Evolutionary conservation across 1,284 basidiomycete species (phyloP).

Genomic region (Phenoliferia sp.): DNA sequence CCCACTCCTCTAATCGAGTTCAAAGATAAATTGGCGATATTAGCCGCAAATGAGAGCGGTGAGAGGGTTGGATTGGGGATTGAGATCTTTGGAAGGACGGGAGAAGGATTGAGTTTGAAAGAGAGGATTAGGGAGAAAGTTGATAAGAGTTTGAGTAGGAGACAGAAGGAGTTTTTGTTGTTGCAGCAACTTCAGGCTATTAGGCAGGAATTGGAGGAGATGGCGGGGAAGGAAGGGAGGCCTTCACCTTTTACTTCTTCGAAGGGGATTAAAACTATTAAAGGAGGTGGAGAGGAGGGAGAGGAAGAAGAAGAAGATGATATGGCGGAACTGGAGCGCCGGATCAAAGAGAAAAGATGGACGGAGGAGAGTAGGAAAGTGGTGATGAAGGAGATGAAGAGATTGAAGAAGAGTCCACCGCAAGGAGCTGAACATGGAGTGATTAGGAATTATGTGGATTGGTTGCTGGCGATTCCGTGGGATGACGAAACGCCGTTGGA

Average conservation of each 20-base stretch:
- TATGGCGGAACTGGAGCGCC: slow-evolving; percentile 27
- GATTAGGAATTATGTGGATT: slow-evolving; percentile 35
- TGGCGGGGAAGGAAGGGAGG: slow-evolving; percentile 14
- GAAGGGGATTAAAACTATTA: neutral
- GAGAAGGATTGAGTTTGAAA: slow-evolving; percentile 17
- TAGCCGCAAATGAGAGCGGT: slow-evolving; percentile 6
- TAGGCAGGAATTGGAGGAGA: slow-evolving; percentile 33
- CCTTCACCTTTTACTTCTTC: neutral
- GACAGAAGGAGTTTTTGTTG: slow-evolving; percentile 28
- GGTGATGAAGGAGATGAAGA: slow-evolving; percentile 36
- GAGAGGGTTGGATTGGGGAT: slow-evolving; percentile 21
- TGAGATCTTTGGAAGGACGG: slow-evolving; percentile 12
- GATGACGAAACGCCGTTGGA: slow-evolving; percentile 24
- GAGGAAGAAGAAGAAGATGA: slow-evolving; percentile 35
- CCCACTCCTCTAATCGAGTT: slow-evolving; percentile 17
- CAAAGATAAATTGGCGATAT: slow-evolving; percentile 23
- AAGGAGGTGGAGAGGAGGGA: slow-evolving; percentile 3
- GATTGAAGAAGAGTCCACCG: slow-evolving; percentile 35
- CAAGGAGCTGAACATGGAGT: slow-evolving; percentile 37
- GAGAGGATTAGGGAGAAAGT: slow-evolving; percentile 24
- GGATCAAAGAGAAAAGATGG: slow-evolving; percentile 31
- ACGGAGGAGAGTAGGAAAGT: slow-evolving; percentile 33
- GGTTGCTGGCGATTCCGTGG: slow-evolving; percentile 36
- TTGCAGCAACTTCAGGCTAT: slow-evolving; percentile 32
- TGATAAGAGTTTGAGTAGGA: slow-evolving; percentile 14